Conservation (phyloP, 2,329 filamentous ascomycete species). For the Rutstroemia sp. region DNA sequence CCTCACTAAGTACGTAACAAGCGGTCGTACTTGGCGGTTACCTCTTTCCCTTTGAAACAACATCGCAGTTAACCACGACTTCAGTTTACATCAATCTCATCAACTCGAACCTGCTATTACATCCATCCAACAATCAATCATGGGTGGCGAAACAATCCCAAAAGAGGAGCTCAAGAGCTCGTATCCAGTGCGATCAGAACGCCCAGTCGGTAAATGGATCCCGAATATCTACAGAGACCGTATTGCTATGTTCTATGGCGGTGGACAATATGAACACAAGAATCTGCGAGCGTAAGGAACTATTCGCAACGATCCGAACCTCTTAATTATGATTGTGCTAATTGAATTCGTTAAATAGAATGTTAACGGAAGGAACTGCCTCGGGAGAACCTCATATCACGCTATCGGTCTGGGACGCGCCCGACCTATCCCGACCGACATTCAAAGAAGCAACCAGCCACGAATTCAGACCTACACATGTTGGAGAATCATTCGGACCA, state of each 20-base stretch:
- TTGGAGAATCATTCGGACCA: slow-evolving; percentile 79
- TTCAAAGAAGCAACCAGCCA: slow-evolving; percentile 79
- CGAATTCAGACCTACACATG: slow-evolving; percentile 64
- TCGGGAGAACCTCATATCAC: slow-evolving; percentile 72
- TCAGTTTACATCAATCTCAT: neutral
- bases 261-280: slow-evolving; percentile 69
- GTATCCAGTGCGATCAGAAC: slow-evolving; percentile 28
- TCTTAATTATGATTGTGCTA: neutral
- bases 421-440: slow-evolving; percentile 68
- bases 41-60: neutral
- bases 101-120: slow-evolving; percentile 3
- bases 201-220: slow-evolving; percentile 69
- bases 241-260: slow-evolving; percentile 71
- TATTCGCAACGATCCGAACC: slow-evolving; percentile 2
- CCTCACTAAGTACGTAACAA: slow-evolving; percentile 6
- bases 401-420: slow-evolving; percentile 80
- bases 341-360: slow-evolving; percentile 37
- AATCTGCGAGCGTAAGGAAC: slow-evolving; percentile 62
- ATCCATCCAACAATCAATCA: slow-evolving; percentile 20
- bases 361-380: slow-evolving; percentile 60
- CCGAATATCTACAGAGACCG: slow-evolving; percentile 78
- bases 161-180: slow-evolving; percentile 21
- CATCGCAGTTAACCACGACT: slow-evolving; percentile 3
- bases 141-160: slow-evolving; percentile 29
- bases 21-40: slow-evolving; percentile 1